Evolutionary conservation across 805 yeast genomes (phyloP).

Genomic region (Lachancea fermentati): DNA sequence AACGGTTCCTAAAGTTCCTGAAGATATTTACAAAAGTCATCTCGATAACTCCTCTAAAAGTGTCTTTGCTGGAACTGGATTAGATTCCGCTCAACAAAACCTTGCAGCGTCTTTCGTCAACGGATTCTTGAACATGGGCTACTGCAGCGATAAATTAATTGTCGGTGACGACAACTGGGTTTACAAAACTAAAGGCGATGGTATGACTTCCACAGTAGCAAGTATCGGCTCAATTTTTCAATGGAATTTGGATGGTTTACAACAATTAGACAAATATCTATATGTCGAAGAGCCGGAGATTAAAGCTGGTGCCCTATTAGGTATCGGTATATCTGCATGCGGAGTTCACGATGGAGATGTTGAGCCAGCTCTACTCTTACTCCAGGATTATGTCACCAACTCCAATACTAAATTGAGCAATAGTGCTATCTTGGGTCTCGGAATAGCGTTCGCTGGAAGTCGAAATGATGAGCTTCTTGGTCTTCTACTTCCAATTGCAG

Average conservation of each 20-base stretch:
- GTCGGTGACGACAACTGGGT: constrained; percentile 82
- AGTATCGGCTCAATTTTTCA: constrained; percentile 83
- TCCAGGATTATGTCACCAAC: constrained; percentile 75
- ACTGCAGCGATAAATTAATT: constrained; percentile 75
- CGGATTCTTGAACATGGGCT: constrained; percentile 87
- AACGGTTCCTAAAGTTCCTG: constrained; percentile 87
- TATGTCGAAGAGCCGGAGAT: constrained; percentile 81
- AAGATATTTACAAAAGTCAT: constrained; percentile 88
- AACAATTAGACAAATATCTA: constrained; percentile 79
- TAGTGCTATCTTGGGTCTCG: constrained; percentile 85
- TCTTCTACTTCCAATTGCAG: constrained; percentile 72
- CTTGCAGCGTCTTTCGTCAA: constrained; percentile 93
- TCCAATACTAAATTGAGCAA: constrained; percentile 59
- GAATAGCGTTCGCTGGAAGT: constrained; percentile 93
- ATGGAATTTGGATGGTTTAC: constrained; percentile 93
- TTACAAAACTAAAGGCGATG: constrained; percentile 84
- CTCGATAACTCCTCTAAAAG: constrained; percentile 67
- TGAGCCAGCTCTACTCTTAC: constrained; percentile 81
- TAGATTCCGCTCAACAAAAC: constrained; percentile 93
- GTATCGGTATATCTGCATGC: constrained; percentile 86
- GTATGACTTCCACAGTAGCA: constrained; percentile 89
- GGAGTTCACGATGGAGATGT: constrained; percentile 90
- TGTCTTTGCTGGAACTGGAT: constrained; percentile 41
- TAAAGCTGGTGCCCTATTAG: constrained; percentile 94
- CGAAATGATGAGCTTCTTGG: constrained; percentile 77